phyloP scores from a whole-genome alignment of 2,329 filamentous ascomycete species.

The Pyrenochaeta sp. region DNA sequence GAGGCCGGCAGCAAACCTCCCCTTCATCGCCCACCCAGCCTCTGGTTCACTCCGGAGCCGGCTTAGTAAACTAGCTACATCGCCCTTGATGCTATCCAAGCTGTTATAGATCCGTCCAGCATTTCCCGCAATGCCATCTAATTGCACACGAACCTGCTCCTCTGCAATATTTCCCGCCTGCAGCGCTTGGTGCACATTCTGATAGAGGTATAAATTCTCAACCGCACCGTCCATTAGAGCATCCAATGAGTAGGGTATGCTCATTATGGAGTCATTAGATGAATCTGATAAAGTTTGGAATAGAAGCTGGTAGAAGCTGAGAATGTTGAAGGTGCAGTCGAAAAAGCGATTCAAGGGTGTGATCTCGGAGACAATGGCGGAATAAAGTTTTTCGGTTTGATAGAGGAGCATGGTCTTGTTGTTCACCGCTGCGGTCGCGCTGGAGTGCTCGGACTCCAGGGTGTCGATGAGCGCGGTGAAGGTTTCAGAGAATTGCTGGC shows the following conservation, averaged over 20 bases:
- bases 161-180: constrained; percentile 9
- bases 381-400: constrained; percentile 7
- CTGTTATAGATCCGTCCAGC: constrained; percentile 15
- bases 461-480: constrained; percentile 15
- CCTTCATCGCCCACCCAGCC: constrained; percentile 12
- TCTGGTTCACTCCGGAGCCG: constrained; percentile 11
- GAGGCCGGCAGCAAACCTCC: constrained; percentile 1
- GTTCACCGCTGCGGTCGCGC: constrained; percentile 5
- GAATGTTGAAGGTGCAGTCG: constrained; percentile 5
- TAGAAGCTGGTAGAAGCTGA: constrained; percentile 17
- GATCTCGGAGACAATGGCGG: constrained; percentile 17
- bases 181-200: constrained; percentile 8
- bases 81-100: constrained; percentile 11
- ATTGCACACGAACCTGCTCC: constrained; percentile 12
- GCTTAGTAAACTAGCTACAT: constrained; percentile 11
- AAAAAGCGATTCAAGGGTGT: constrained; percentile 18
- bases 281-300: constrained; percentile 14
- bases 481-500: constrained; percentile 14
- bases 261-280: neutral
- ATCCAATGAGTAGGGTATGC: constrained; percentile 11
- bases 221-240: constrained; percentile 7
- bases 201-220: constrained; percentile 16
- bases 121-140: constrained; percentile 12
- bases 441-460: constrained; percentile 13
- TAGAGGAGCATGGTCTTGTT: constrained; percentile 5